phyloP scores from a whole-genome alignment of 192 early-diverging fungal genomes.

The Coemansia sp. region DNA sequence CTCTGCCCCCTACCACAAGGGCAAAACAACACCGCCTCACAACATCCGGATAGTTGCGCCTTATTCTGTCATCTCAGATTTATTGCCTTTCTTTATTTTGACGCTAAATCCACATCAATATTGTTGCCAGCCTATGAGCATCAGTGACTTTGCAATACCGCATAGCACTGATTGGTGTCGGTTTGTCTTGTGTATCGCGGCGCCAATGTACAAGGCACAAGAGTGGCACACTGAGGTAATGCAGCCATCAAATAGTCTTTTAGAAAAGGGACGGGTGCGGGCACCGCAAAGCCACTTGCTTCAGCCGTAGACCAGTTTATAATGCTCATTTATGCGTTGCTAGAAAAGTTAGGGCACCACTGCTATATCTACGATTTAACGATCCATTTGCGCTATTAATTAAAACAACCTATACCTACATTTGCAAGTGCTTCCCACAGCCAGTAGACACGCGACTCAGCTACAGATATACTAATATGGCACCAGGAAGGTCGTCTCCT shows the following conservation, averaged over 20 bases:
- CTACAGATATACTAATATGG: conserved; percentile 4
- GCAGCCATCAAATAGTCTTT: background rate
- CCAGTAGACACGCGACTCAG: background rate
- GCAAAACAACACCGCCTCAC: background rate
- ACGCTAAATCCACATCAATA: background rate
- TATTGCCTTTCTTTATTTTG: background rate
- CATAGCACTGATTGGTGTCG: background rate
- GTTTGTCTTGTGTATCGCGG: background rate
- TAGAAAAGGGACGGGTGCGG: background rate
- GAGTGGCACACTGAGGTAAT: background rate
- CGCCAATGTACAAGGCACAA: background rate
- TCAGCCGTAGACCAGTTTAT: background rate
- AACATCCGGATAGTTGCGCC: background rate
- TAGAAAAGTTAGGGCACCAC: background rate
- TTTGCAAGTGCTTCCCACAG: background rate
- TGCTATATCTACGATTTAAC: background rate
- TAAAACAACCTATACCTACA: background rate
- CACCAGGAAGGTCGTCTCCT: conserved; percentile 21
- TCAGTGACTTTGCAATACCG: background rate
- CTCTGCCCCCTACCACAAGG: background rate
- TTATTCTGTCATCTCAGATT: background rate
- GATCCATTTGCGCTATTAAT: background rate
- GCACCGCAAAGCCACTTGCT: background rate
- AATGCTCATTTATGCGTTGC: background rate
- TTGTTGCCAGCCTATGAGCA: background rate